Conservation (phyloP, 2,329 filamentous ascomycete species). For the Chrysoporthe puriensis region DNA sequence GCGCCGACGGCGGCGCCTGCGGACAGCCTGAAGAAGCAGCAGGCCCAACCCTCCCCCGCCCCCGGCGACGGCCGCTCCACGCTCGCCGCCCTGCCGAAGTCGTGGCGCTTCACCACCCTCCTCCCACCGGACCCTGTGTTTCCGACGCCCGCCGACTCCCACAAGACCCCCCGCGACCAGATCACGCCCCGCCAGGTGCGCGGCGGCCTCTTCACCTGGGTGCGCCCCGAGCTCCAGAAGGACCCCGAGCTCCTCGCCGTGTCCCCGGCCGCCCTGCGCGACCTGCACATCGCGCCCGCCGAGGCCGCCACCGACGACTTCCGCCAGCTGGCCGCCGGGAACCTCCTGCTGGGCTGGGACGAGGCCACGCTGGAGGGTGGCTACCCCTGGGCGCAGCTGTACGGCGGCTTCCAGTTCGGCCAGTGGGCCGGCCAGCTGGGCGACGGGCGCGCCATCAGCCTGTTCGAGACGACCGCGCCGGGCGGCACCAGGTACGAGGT, state of each 20-base stretch:
- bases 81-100: slow-evolving; percentile 63
- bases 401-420: slow-evolving; percentile 81
- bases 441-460: slow-evolving; percentile 89
- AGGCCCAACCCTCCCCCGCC: not conserved
- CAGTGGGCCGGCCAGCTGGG: slow-evolving; percentile 96
- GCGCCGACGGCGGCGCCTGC: slow-evolving; percentile 11
- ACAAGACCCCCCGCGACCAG: slow-evolving; percentile 75
- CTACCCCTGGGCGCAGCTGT: slow-evolving; percentile 98
- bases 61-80: slow-evolving; percentile 41
- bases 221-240: slow-evolving; percentile 75
- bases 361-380: slow-evolving; percentile 67
- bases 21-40: slow-evolving; percentile 17
- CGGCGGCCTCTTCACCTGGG: slow-evolving; percentile 85
- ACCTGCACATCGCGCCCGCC: slow-evolving; percentile 73
- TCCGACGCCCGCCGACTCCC: slow-evolving; percentile 79
- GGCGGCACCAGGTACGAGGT: slow-evolving; percentile 72
- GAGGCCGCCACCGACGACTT: slow-evolving; percentile 77
- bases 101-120: slow-evolving; percentile 66
- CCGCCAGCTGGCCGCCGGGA: slow-evolving; percentile 76
- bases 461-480: slow-evolving; percentile 87
- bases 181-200: slow-evolving; percentile 84
- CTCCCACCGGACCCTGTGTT: slow-evolving; percentile 78
- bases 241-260: slow-evolving; percentile 81
- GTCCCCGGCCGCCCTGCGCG: slow-evolving; percentile 75
- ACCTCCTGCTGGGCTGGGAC: slow-evolving; percentile 79